These are phyloP conservation scores for Quercus aquifolioides DNA, from an alignment of 306 rosid genomes.

Conservation along the genomic window DNA sequence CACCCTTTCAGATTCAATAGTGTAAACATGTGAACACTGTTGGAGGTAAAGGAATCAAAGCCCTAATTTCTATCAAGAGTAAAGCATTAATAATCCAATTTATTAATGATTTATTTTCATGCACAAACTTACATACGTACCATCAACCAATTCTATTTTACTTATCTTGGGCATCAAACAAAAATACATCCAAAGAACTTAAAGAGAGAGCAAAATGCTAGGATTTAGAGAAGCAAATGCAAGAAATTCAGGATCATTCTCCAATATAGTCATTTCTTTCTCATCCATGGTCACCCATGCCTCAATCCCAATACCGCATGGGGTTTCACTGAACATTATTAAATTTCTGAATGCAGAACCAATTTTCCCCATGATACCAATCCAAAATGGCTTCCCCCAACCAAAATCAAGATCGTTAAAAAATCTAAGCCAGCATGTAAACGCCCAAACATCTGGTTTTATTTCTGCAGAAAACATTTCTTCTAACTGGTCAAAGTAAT, in stretches of 20 bases:
- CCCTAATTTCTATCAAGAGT: too few relatives aligned
- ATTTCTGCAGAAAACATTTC: not conserved
- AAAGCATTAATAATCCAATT: too few relatives aligned
- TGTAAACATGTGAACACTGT: too few relatives aligned
- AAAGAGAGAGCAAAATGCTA: not conserved
- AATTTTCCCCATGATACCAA: slow-evolving; percentile 38
- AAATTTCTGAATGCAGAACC: slow-evolving; percentile 26
- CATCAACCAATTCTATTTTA: too few relatives aligned
- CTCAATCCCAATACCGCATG: slow-evolving; percentile 33
- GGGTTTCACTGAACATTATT: slow-evolving; percentile 31
- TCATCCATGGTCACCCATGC: slow-evolving; percentile 46
- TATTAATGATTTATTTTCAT: too few relatives aligned
- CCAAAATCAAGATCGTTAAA: slow-evolving; percentile 42
- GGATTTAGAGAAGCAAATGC: slow-evolving; percentile 32
- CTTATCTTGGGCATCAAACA: too few relatives aligned
- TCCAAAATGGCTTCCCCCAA: slow-evolving; percentile 51
- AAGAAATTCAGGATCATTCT: slow-evolving; percentile 33
- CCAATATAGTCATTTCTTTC: slow-evolving; percentile 24
- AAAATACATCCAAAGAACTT: too few relatives aligned
- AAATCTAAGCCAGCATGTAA: slow-evolving; percentile 42
- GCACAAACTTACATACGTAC: too few relatives aligned
- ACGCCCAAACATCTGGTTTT: slow-evolving; percentile 16
- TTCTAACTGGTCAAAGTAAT: slow-evolving; percentile 25
- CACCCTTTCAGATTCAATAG: too few relatives aligned
- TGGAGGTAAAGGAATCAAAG: too few relatives aligned